Evolutionary conservation across 352 stramenopile genomes (phyloP).

Genomic region (Phytophthora megakarya): DNA sequence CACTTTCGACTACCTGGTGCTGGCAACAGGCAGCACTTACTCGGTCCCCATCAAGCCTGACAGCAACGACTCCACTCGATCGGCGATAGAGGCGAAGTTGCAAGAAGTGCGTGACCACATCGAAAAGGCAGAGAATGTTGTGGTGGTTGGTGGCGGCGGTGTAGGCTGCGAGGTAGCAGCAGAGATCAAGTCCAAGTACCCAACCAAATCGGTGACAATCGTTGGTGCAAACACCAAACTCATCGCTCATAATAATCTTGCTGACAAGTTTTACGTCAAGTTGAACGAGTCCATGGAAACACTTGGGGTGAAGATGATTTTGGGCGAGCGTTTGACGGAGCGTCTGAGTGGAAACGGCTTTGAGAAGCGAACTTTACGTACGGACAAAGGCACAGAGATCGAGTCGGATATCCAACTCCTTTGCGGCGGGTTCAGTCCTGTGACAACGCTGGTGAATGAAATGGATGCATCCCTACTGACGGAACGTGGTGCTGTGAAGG

Average conservation of each 20-base stretch:
- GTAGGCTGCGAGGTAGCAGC: constrained; percentile 66
- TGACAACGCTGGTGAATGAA: constrained; percentile 35
- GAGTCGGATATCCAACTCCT: constrained; percentile 60
- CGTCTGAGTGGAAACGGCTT: constrained; percentile 44
- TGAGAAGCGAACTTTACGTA: constrained; percentile 47
- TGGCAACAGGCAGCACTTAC: constrained; percentile 67
- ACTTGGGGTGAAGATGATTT: constrained; percentile 53
- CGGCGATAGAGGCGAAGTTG: constrained; percentile 42
- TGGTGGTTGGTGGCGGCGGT: constrained; percentile 64
- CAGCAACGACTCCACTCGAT: constrained; percentile 28
- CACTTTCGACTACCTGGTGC: constrained; percentile 64
- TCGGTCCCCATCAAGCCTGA: constrained; percentile 57
- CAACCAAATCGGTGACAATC: constrained; percentile 64
- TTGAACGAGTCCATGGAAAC: constrained; percentile 35
- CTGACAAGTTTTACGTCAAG: constrained; percentile 54
- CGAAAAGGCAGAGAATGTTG: constrained; percentile 43
- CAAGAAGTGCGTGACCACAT: constrained; percentile 47
- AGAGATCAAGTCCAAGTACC: constrained; percentile 63
- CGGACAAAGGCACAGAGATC: constrained; percentile 52
- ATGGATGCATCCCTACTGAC: constrained; percentile 45
- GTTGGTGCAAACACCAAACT: constrained; percentile 45
- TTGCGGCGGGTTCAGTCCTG: constrained; percentile 45
- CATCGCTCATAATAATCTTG: constrained; percentile 42
- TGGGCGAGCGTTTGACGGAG: constrained; percentile 45
- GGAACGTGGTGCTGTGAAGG: constrained; percentile 43